phyloP scores from a whole-genome alignment of 179 eudicot genomes.

The Actinidia arguta region DNA sequence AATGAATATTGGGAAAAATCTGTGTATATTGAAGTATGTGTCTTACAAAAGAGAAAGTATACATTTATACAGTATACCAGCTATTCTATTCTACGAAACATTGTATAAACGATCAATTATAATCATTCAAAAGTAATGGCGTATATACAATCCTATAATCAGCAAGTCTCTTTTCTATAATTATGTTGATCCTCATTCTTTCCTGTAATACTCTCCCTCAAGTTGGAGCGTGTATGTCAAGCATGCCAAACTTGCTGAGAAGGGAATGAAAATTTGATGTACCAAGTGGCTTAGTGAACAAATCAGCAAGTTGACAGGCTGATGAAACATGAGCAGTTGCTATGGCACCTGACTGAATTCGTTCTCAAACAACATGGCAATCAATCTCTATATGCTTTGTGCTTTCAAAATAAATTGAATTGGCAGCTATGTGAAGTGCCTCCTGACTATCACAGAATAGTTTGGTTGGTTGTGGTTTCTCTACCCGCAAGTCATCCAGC shows the following conservation, averaged over 20 bases:
- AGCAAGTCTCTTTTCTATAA: not conserved
- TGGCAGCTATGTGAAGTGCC: not conserved
- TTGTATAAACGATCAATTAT: too few species aligned
- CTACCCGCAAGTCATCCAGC: not conserved
- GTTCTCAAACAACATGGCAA: slow-evolving; percentile 7
- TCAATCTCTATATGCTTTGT: slow-evolving; percentile 13
- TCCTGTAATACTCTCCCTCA: slow-evolving; percentile 11
- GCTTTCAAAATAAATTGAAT: not conserved
- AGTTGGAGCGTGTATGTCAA: not conserved
- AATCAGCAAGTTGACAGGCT: not conserved
- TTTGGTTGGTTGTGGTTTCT: not conserved
- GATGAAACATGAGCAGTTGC: not conserved
- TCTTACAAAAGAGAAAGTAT: too few species aligned
- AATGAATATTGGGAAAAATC: not conserved
- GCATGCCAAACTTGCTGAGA: slow-evolving; percentile 13
- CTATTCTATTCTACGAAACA: too few species aligned
- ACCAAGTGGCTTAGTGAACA: slow-evolving; percentile 10
- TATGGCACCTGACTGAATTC: not conserved
- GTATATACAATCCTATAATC: too few species aligned
- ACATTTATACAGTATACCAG: too few species aligned
- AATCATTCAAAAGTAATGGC: too few species aligned
- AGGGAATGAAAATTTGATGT: not conserved
- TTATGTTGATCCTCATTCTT: not conserved
- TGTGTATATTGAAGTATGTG: too few species aligned
- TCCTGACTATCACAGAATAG: not conserved